phyloP scores from a whole-genome alignment of 352 stramenopile genomes.

The Pythium diclinum region DNA sequence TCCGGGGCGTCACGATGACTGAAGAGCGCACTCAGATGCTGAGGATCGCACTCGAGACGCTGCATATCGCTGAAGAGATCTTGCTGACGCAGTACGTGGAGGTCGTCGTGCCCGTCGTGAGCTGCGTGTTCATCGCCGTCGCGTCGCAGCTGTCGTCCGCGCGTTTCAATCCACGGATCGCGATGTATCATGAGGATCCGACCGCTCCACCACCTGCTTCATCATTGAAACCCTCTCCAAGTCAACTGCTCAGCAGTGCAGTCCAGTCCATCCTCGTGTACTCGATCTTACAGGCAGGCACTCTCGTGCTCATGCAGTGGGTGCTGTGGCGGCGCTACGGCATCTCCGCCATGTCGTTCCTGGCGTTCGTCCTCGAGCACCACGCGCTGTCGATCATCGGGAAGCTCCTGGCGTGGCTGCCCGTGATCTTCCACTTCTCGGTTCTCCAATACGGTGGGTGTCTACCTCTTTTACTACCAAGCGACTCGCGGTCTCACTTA shows the following conservation, averaged over 20 bases:
- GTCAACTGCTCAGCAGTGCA: neutral
- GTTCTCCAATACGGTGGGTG: neutral
- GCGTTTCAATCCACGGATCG: neutral
- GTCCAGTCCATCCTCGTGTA: neutral
- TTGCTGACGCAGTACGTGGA: neutral
- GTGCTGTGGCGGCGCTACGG: neutral
- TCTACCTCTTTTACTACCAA: neutral
- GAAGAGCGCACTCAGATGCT: neutral
- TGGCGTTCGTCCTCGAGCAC: neutral
- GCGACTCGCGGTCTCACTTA: neutral
- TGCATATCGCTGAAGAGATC: neutral
- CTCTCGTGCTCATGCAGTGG: neutral
- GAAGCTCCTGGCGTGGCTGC: neutral
- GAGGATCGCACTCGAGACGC: neutral
- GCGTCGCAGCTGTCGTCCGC: neutral
- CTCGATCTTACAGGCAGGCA: neutral
- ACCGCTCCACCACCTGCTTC: neutral
- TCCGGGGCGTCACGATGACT: neutral
- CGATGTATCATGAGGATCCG: neutral
- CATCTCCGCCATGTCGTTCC: neutral
- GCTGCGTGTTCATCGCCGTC: neutral
- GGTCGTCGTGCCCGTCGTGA: neutral
- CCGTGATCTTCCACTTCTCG: neutral
- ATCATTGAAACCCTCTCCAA: neutral
- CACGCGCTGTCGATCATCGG: neutral